Evolutionary conservation across 345 rosid species (phyloP).

Genomic region (Eucalyptus leucophloia): DNA sequence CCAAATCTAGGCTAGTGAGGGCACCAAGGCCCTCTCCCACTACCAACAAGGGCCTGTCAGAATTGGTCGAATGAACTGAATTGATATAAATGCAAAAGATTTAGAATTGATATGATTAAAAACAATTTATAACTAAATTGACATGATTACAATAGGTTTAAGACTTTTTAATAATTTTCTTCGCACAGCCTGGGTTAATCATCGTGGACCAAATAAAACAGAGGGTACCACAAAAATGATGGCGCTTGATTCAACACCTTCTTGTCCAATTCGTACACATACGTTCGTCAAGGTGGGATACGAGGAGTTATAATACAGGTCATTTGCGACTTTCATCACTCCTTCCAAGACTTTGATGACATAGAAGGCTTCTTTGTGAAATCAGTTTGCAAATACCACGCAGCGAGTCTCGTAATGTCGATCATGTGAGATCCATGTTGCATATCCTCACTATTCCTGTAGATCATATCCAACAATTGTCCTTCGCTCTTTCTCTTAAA

Average conservation of each 20-base stretch:
- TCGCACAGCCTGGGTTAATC: fast-evolving
- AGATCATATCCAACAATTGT: background rate
- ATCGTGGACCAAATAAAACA: background rate
- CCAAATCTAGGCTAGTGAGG: fast-evolving
- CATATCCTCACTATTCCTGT: background rate
- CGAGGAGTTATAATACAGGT: background rate
- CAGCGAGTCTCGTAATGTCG: background rate
- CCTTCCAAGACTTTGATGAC: background rate
- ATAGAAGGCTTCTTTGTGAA: background rate
- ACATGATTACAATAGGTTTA: fast-evolving
- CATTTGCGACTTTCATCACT: background rate
- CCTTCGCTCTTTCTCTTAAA: background rate
- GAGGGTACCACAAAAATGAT: fast-evolving
- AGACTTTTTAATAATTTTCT: too few relatives aligned
- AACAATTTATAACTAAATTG: fast-evolving
- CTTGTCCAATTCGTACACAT: background rate
- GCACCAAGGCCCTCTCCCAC: fast-evolving
- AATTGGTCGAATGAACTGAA: fast-evolving
- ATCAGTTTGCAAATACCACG: background rate
- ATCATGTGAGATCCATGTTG: background rate
- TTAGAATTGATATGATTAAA: fast-evolving
- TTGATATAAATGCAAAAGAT: fast-evolving
- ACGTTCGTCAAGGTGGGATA: background rate
- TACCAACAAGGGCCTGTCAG: fast-evolving
- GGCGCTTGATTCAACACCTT: background rate